Base-by-base conservation (phyloP, 2,329 filamentous ascomycete genomes). In the Fusarium pseudograminearum region DNA sequence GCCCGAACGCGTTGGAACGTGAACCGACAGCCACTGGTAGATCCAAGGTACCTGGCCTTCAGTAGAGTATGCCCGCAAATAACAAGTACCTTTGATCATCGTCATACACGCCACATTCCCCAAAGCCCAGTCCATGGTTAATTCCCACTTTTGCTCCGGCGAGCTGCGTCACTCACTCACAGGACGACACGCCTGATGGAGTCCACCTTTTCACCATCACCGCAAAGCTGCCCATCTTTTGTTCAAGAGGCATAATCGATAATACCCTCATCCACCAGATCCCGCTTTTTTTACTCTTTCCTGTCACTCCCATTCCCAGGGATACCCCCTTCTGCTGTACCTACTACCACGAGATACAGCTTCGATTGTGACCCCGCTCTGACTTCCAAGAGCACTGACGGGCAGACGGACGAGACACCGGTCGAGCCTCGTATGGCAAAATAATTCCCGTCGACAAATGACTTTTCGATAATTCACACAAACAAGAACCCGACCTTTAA, bases 91-190 rank as follows among this genome's bases (percentile, higher is more conserved):
- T 22, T n/a, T n/a, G n/a, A n/a, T n/a, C 48, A 66, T 69, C 73
- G 71, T 74, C 73, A 74, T 74, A 71, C 71, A 71, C 69, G 69
- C 69, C 69, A 71, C 65, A 70, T 69, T 65, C 69, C 68, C 64
- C 36, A 41, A 70, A 44, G 61, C 67, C 57, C 42, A 28, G 16
- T 14, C 18, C 18, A 22, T 31, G 24, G 36, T 47, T 63, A 31
- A 57, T 74, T 67, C 71, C 73, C 71, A 73, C 73, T 74, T 74
- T 74, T 74, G 71, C 71, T 70, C 58, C 44, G 30, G 53, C 40
- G 41, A 65, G 47, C 57, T 73, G 61, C 66, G 69, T 71, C 68
- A 69, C 68, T 68, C 67, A 65, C 12, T 61, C 64, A 51, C 36
- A 68, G n/a, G 47, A 36, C 46, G 55, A 69, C 52, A 61, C 55